Base-by-base conservation (phyloP, 805 yeast species). In the Metschnikowia gelsemii region DNA sequence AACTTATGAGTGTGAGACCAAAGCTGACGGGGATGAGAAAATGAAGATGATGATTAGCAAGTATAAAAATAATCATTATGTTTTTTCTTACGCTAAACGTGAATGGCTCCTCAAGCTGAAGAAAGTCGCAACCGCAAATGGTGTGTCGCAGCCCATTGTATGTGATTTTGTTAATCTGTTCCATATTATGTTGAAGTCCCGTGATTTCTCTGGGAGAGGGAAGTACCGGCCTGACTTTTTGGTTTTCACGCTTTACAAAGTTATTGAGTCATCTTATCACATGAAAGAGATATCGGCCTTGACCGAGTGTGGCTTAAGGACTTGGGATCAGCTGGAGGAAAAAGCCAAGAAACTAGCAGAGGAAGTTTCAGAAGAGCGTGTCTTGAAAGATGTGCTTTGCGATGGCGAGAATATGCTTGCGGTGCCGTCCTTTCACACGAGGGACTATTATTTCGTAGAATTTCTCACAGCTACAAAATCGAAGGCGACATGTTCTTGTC, bases 181-280 rank as follows among this genome's bases (percentile, higher is more conserved):
- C 21, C 20, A 32, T 24, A 13, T 8, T 7, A 22, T 9, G 16
- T 24, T 32, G 21, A 13, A 32, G 8, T 13, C 9, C 11, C 17
- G 28, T 9, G 22, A 14, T 17, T 21, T 32, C 5, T 12, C 22
- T 7, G 14, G 6, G 4, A 8, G 28, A 19, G 18, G 12, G 16
- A n/a, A 8, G 8, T 6, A 22, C n/a, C n/a, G 36, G 21, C 36
- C 36, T 5, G 36, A 32, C 16, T 23, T 21, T 16, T 32, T 32
- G 36, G 12, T 18, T 22, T 18, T 22, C 13, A 14, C n/a, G 14
- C 36, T 32, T 11, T 16, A 17, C 9, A 20, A 8, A 20, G 5
- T 2, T n/a, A 24, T 31, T 9, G 34, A 31, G 25, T 24, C 34
- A 11, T 13, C n/a, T 9, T 31, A 31, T n/a, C 34, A 19, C 20